phyloP scores from a whole-genome alignment of 345 rosid genomes.

The Salix brachista region DNA sequence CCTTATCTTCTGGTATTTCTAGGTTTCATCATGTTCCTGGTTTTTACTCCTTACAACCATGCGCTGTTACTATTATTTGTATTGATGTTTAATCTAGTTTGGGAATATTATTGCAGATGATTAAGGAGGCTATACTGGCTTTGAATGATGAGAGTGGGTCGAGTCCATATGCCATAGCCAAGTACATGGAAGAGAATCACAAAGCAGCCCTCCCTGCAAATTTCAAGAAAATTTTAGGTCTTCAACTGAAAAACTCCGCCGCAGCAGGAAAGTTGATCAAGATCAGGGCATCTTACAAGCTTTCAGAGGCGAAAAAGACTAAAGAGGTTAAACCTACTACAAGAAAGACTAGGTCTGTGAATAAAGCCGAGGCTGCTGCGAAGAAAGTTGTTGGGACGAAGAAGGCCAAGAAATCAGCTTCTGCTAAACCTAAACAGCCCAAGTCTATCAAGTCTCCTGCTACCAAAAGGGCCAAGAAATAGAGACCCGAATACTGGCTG shows the following conservation, averaged over 20 bases:
- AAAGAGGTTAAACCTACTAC: conserved; percentile 10
- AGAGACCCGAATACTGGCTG: neutral
- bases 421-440: conserved; percentile 43
- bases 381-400: conserved; percentile 30
- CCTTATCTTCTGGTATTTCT: conserved; percentile 61
- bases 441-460: conserved; percentile 42
- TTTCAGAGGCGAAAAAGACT: conserved; percentile 34
- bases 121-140: conserved; percentile 60
- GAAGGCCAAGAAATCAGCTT: conserved; percentile 35
- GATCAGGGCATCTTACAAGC: conserved; percentile 82
- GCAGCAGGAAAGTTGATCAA: conserved; percentile 62
- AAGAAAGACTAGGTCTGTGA: conserved; percentile 35
- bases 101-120: conserved; percentile 49
- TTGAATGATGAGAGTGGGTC: conserved; percentile 72
- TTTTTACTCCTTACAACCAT: neutral
- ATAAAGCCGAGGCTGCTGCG: conserved; percentile 17
- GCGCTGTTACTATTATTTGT: neutral
- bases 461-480: conserved; percentile 43
- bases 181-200: conserved; percentile 74
- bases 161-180: conserved; percentile 78
- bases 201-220: conserved; percentile 57
- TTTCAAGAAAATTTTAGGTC: conserved; percentile 58
- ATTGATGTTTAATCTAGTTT: neutral
- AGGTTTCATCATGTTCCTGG: neutral
- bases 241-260: conserved; percentile 67